phyloP scores from a whole-genome alignment of 352 stramenopile species.

The Globisporangium uncinulatum region DNA sequence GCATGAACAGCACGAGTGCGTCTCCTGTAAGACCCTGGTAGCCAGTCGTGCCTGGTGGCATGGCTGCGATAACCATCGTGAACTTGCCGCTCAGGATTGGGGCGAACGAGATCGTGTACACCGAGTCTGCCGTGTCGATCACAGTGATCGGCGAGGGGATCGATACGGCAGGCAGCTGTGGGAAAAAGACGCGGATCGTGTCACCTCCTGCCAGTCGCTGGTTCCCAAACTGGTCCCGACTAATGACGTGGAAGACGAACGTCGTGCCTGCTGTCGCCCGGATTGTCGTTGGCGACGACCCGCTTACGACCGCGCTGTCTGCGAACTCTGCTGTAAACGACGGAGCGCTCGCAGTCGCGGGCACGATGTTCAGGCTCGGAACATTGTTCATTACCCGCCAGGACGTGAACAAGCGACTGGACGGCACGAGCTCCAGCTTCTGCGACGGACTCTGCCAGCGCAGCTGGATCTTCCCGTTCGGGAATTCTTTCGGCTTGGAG shows the following conservation, averaged over 20 bases:
- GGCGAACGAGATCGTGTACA: constrained; percentile 32
- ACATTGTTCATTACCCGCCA: constrained; percentile 59
- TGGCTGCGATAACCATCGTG: constrained; percentile 34
- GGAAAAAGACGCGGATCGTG: constrained; percentile 31
- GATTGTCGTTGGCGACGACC: background rate
- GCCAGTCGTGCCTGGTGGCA: constrained; percentile 13
- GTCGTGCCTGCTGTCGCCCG: constrained; percentile 14
- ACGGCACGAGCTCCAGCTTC: constrained; percentile 29
- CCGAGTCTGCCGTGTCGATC: constrained; percentile 29
- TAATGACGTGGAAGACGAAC: constrained; percentile 30
- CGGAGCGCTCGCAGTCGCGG: constrained; percentile 18
- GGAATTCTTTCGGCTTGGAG: constrained; percentile 28
- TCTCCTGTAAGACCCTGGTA: constrained; percentile 13
- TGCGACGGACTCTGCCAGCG: constrained; percentile 58
- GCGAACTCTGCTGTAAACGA: constrained; percentile 38
- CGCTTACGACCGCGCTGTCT: background rate
- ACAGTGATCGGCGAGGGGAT: constrained; percentile 16
- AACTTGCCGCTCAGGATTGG: constrained; percentile 31
- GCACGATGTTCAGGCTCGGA: constrained; percentile 33
- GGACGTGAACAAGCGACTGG: constrained; percentile 37
- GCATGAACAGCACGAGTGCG: constrained; percentile 26
- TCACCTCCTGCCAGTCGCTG: constrained; percentile 25
- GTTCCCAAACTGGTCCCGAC: constrained; percentile 40
- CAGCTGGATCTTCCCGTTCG: constrained; percentile 31
- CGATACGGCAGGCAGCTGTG: constrained; percentile 15